phyloP scores from a whole-genome alignment of 192 early-diverging fungal genomes.

The Linnemannia elongata region DNA sequence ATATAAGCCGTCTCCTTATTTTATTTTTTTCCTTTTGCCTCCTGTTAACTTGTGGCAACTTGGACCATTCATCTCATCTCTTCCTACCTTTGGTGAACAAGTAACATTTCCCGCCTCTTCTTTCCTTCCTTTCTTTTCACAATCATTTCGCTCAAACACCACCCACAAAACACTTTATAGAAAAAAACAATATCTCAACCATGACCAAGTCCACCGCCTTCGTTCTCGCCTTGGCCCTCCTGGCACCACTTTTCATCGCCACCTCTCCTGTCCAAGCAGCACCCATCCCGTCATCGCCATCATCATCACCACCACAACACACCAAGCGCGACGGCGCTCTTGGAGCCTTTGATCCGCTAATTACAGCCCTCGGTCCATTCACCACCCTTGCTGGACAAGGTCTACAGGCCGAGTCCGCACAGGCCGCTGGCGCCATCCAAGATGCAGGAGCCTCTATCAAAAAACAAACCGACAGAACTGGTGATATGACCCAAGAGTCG shows the following conservation, averaged over 20 bases:
- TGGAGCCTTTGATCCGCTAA: background rate
- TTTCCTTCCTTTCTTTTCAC: background rate
- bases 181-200: background rate
- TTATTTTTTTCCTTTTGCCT: too few relatives aligned
- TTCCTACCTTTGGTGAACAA: too few relatives aligned
- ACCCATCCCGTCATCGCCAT: background rate
- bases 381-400: background rate
- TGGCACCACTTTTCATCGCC: background rate
- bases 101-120: background rate
- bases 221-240: background rate
- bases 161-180: background rate
- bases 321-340: background rate
- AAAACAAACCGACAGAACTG: background rate
- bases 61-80: too few relatives aligned
- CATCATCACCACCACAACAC: background rate
- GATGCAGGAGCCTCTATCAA: background rate
- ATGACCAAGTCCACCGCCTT: background rate
- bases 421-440: background rate
- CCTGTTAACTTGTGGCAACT: too few relatives aligned
- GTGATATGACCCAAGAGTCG: background rate
- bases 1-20: too few relatives aligned
- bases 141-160: background rate
- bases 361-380: background rate
- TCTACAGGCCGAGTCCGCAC: background rate
- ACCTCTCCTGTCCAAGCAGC: background rate